Conservation (phyloP, 1,284 basidiomycete species). For the Tilletia walkeri region DNA sequence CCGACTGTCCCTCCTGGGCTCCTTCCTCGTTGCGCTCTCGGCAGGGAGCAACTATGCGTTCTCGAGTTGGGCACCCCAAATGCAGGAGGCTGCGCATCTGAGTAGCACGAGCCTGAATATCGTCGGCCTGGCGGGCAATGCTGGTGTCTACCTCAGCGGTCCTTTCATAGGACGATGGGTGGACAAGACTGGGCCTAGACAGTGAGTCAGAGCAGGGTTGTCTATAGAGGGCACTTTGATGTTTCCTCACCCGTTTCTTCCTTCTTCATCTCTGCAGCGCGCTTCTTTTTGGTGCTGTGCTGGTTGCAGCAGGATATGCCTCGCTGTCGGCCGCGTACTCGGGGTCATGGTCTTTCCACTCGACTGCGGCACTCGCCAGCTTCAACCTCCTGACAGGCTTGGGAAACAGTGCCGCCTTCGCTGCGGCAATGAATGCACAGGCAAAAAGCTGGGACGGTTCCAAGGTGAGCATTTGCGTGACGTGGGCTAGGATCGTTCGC, state of each 20-base stretch:
- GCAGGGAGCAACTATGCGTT: conserved; percentile 56
- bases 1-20: conserved; percentile 43
- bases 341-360: conserved; percentile 28
- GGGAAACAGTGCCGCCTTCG: conserved; percentile 50
- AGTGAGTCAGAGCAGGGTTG: conserved; percentile 22
- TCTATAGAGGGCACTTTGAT: background rate
- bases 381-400: conserved; percentile 45
- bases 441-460: conserved; percentile 47
- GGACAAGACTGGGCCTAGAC: conserved; percentile 44
- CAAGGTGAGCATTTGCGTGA: conserved; percentile 8
- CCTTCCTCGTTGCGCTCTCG: conserved; percentile 48
- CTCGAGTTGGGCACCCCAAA: conserved; percentile 55
- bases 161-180: conserved; percentile 51
- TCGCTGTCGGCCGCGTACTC: conserved; percentile 29
- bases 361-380: conserved; percentile 31
- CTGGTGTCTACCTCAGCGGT: conserved; percentile 53
- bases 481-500: conserved; percentile 24
- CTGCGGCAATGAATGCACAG: conserved; percentile 54
- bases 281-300: conserved; percentile 33
- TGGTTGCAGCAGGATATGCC: conserved; percentile 43
- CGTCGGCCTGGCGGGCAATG: conserved; percentile 56
- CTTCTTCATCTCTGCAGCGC: conserved; percentile 24
- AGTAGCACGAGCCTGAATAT: conserved; percentile 55
- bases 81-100: conserved; percentile 53
- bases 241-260: background rate